Conservation (phyloP, 768 basidiomycete species). For the Dentipellis sp. region DNA sequence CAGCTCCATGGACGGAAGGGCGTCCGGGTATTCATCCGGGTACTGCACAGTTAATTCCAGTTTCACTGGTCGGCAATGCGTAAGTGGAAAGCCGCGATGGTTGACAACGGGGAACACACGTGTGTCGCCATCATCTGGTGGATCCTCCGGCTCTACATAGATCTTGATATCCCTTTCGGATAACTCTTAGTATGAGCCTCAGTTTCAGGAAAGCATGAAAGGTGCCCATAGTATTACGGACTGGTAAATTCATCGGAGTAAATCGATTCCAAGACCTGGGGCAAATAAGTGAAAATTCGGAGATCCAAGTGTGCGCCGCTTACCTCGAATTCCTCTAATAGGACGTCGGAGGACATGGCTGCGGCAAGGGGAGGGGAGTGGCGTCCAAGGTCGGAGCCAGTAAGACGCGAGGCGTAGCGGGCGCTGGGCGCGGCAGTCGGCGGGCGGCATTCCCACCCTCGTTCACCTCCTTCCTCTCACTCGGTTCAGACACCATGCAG, state of each 20-base stretch:
- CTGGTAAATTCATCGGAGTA: conserved; percentile 91
- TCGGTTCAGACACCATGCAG: no score
- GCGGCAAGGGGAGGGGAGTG: no score
- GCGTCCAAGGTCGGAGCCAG: no score
- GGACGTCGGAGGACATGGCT: conserved; percentile 53
- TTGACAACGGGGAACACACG: conserved; percentile 28
- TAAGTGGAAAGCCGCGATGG: background rate
- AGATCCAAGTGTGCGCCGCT: conserved; percentile 6
- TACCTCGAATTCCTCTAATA: conserved; percentile 91
- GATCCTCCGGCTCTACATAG: conserved; percentile 80
- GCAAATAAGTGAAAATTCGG: conserved; percentile 7
- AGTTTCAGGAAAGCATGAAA: conserved; percentile 26
- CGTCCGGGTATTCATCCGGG: conserved; percentile 77
- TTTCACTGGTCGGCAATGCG: conserved; percentile 43
- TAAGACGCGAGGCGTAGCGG: no score
- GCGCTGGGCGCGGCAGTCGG: no score
- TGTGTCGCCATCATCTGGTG: conserved; percentile 49
- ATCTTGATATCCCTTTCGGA: conserved; percentile 79
- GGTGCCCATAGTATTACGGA: conserved; percentile 37
- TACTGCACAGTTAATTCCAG: conserved; percentile 69
- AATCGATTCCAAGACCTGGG: conserved; percentile 87
- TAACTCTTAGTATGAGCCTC: conserved; percentile 60
- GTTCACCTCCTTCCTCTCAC: no score
- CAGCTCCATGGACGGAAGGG: conserved; percentile 63
- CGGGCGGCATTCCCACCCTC: no score